phyloP scores from a whole-genome alignment of 83 land plant species.

The Isoetes engelmannii region DNA sequence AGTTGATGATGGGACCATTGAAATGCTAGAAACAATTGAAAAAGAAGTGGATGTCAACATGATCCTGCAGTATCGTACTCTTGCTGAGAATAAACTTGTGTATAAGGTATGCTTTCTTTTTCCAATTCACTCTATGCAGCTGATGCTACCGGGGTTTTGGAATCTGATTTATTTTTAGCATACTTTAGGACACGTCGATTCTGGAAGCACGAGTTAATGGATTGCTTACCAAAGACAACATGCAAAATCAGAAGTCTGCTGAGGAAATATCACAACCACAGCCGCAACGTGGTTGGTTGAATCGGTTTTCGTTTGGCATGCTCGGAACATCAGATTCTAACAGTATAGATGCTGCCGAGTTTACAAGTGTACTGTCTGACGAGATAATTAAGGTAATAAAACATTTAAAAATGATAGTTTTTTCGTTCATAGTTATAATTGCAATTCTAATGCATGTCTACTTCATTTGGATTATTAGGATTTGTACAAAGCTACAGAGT shows the following conservation, averaged over 20 bases:
- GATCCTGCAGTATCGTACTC: slow-evolving; percentile 62
- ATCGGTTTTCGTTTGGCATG: slow-evolving; percentile 87
- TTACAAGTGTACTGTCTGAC: slow-evolving; percentile 84
- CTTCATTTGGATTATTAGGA: slow-evolving; percentile 48
- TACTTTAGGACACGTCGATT: too few relatives aligned
- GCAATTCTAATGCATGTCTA: not conserved
- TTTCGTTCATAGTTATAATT: not conserved
- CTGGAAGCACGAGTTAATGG: not conserved
- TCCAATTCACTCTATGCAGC: too few relatives aligned
- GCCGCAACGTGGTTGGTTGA: slow-evolving; percentile 75
- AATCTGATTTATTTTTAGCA: too few relatives aligned
- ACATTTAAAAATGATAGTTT: not conserved
- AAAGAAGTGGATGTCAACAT: slow-evolving; percentile 79
- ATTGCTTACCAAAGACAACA: not conserved
- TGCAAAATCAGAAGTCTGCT: not conserved
- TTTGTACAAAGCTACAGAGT: slow-evolving; percentile 76
- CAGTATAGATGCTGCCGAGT: slow-evolving; percentile 43
- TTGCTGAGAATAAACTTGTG: slow-evolving; percentile 64
- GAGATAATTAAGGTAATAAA: slow-evolving; percentile 76
- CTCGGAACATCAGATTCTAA: slow-evolving; percentile 84
- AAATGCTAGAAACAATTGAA: slow-evolving; percentile 68
- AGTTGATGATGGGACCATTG: slow-evolving; percentile 12
- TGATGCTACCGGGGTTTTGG: too few relatives aligned
- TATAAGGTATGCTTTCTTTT: slow-evolving; percentile 17
- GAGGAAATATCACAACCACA: slow-evolving; percentile 11